A percentile compares a stretch with the other conserved stretches of the same genome.
Conservation (phyloP, 2,329 filamentous ascomycete genomes). For the Aspergillus fructus region DNA sequence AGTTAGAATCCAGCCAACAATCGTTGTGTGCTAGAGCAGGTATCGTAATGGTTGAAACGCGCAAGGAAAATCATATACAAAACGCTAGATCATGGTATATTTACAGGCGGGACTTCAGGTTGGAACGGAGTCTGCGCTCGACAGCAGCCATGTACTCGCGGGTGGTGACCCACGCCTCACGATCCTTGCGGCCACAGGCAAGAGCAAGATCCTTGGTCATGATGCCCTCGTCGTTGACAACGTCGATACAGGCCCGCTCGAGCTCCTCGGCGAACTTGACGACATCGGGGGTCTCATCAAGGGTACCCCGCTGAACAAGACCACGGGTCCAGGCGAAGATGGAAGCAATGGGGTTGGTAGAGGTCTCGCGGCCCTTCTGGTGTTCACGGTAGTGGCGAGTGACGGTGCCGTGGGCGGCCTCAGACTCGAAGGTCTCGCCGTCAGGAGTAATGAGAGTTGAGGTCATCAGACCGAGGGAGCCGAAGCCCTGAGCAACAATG, state of each 20-base stretch:
- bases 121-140: slow-evolving; percentile 80
- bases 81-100: slow-evolving; percentile 16
- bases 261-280: slow-evolving; percentile 87
- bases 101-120: slow-evolving; percentile 51
- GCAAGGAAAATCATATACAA: slow-evolving; percentile 5
- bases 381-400: slow-evolving; percentile 98
- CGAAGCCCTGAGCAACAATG: slow-evolving; percentile 96
- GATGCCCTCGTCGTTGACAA: slow-evolving; percentile 88
- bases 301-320: slow-evolving; percentile 85
- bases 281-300: slow-evolving; percentile 90
- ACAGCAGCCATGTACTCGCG: slow-evolving; percentile 89
- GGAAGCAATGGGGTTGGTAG: slow-evolving; percentile 96
- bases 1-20: slow-evolving; percentile 8
- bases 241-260: slow-evolving; percentile 90
- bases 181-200: slow-evolving; percentile 82
- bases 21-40: slow-evolving; percentile 16
- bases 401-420: slow-evolving; percentile 97
- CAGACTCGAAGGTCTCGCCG: slow-evolving; percentile 94
- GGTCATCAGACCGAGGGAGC: slow-evolving; percentile 97
- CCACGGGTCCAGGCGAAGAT: slow-evolving; percentile 99
- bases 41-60: slow-evolving; percentile 16
- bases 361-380: slow-evolving; percentile 96
- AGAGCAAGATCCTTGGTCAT: slow-evolving; percentile 99
- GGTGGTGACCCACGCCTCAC: slow-evolving; percentile 86
- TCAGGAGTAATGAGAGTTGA: slow-evolving; percentile 95